Conservation (phyloP, 2,329 filamentous ascomycete species). For the Chlorencoelia australis region DNA sequence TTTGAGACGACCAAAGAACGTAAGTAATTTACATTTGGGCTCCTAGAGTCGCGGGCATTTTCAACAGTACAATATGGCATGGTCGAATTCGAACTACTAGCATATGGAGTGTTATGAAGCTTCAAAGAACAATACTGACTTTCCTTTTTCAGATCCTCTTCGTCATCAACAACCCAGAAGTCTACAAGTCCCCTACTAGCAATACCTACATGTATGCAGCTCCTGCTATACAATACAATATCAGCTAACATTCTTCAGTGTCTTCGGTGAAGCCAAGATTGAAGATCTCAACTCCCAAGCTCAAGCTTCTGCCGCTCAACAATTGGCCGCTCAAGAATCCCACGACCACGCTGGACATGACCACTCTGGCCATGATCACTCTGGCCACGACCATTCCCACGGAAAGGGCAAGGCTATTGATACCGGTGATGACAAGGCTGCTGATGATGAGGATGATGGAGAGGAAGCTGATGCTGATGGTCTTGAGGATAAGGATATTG, state of each 20-base stretch:
- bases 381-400: conserved; percentile 53
- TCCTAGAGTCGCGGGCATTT: conserved; percentile 1
- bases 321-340: conserved; percentile 68
- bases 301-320: conserved; percentile 89
- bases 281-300: conserved; percentile 98
- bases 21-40: conserved; percentile 42
- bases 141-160: conserved; percentile 71
- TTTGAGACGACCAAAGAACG: conserved; percentile 96
- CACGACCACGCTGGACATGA: conserved; percentile 40
- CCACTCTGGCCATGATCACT: conserved; percentile 54
- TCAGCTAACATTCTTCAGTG: conserved; percentile 43
- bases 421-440: conserved; percentile 60
- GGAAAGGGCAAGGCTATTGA: conserved; percentile 51
- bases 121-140: conserved; percentile 10
- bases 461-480: conserved; percentile 94
- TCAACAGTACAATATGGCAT: no score
- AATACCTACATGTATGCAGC: conserved; percentile 96
- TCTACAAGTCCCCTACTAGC: conserved; percentile 98
- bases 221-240: conserved; percentile 1
- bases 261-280: conserved; percentile 99
- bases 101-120: neutral
- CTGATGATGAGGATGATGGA: conserved; percentile 78
- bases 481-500: conserved; percentile 98
- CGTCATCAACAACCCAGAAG: conserved; percentile 98
- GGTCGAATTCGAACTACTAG: no score